These are phyloP conservation scores for Pisolithus sp. DNA, from an alignment of 768 basidiomycete species.

Conservation along the genomic window DNA sequence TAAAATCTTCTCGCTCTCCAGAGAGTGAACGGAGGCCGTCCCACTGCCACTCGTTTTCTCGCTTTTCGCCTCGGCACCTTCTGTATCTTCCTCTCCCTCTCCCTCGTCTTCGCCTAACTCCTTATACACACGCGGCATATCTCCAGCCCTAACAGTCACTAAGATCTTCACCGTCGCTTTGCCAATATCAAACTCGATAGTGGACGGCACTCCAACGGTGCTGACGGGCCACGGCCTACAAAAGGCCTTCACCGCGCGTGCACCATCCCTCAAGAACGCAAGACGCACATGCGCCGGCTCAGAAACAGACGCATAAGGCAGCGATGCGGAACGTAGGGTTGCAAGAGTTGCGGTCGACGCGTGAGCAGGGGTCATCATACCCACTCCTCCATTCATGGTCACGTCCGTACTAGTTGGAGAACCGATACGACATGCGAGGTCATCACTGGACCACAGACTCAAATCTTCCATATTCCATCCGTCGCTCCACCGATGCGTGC, in stretches of 20 bases:
- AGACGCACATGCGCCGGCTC: conserved; percentile 15
- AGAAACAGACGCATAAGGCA: conserved; percentile 7
- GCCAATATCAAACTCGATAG: conserved; percentile 70
- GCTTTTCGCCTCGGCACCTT: conserved; percentile 6
- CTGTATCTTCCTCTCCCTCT: neutral
- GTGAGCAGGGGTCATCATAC: conserved; percentile 6
- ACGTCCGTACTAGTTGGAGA: neutral
- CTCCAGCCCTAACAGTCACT: conserved; percentile 56
- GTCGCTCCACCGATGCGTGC: conserved; percentile 86
- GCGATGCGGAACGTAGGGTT: conserved; percentile 14
- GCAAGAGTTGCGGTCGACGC: conserved; percentile 15
- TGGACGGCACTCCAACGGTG: conserved; percentile 58
- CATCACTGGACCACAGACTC: conserved; percentile 80
- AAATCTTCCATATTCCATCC: conserved; percentile 97
- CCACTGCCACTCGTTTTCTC: conserved; percentile 5
- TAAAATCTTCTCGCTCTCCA: neutral
- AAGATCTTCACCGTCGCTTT: conserved; percentile 65
- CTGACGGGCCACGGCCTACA: conserved; percentile 76
- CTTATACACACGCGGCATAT: conserved; percentile 28
- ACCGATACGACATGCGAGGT: conserved; percentile 32
- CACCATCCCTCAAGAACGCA: conserved; percentile 77
- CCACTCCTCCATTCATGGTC: neutral
- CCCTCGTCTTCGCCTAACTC: neutral
- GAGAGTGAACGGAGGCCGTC: neutral
- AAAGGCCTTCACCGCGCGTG: conserved; percentile 81